Evolutionary conservation across 1,139 yeast species (phyloP).

Genomic region (Zygosaccharomyces pseudobailii): DNA sequence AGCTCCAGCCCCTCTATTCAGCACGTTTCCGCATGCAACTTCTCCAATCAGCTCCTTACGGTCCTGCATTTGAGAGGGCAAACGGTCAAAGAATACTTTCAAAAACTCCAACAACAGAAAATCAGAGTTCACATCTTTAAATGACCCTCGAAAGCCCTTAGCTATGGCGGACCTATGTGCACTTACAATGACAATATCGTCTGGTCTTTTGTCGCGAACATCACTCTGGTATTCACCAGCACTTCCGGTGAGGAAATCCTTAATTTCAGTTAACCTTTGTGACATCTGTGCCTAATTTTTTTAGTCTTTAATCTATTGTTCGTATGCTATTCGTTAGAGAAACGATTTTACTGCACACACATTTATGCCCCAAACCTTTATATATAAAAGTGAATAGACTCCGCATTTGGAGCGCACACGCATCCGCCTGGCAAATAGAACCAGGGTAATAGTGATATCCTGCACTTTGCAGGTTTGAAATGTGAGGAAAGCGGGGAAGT

Average conservation of each 20-base stretch:
- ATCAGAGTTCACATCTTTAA: conserved; percentile 72
- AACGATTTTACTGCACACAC: too few relatives aligned
- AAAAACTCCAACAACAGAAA: conserved; percentile 65
- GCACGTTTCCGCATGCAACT: conserved; percentile 81
- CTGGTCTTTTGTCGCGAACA: conserved; percentile 61
- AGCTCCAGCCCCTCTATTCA: conserved; percentile 88
- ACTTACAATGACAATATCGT: conserved; percentile 79
- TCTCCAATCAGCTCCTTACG: conserved; percentile 70
- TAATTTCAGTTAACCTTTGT: conserved; percentile 55
- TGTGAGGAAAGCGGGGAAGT: too few relatives aligned
- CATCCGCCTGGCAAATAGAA: too few relatives aligned
- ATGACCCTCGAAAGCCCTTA: conserved; percentile 76
- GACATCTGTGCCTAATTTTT: conserved; percentile 13
- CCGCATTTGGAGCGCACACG: too few relatives aligned
- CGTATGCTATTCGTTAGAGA: too few relatives aligned
- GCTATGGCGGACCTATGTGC: conserved; percentile 88
- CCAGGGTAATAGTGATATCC: too few relatives aligned
- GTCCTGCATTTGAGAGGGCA: conserved; percentile 40
- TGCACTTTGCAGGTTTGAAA: too few relatives aligned
- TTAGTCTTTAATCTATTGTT: not conserved
- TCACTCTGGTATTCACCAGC: conserved; percentile 14
- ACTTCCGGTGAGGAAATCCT: conserved; percentile 49
- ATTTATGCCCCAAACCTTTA: too few relatives aligned
- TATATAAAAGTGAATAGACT: too few relatives aligned
- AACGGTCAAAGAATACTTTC: conserved; percentile 52